Base-by-base conservation (phyloP, 1,284 basidiomycete genomes). In the Leccinum subspadiceum region DNA sequence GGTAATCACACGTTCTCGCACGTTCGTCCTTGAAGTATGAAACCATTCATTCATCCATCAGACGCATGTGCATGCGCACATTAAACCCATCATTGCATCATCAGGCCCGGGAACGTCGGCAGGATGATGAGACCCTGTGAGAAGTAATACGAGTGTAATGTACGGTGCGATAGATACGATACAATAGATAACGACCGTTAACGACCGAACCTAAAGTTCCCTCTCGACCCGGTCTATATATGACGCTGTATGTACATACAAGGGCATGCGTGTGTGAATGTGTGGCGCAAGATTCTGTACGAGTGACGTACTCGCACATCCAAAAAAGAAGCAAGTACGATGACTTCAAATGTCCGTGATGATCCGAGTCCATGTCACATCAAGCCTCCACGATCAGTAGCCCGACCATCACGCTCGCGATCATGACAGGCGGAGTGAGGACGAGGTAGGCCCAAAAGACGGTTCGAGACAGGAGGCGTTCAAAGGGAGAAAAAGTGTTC, bases 381-480 rank as follows among this genome's bases (percentile, higher is more conserved):
- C 53, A 69, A 26, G 82, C 65, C 65, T 83, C 84, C 2, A 85
- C 77, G 13, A 90, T 68, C 48, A 85, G 59, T 53, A 94, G 74
- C 0, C 90, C 92, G 15, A 93, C 70, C 53, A 94, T 82, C 52
- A 94, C 89, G 69, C 87, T 90, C 17, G 82, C 68, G 60, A 94
- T 86, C 53, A 87, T 92, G 33, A 89, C 79, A 2, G 91, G 90
- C 3, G 94, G 92, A 0, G 93, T 94, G 57, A 94, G 78, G 24
- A 93, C 77, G 69, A 88, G 90, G 67, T 92, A 93, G 3, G 86
- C 80, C 90, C 91, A 92, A 72, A 92, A 93, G 56, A 93, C 86
- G 1, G 91, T 92, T 26, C 86, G 78, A 62, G 86, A 89, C 69
- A 98, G 93, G 54, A 98, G 82, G 5, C 93, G 81, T 75, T 98